Evolutionary conservation across 2,329 filamentous ascomycete genomes (phyloP).

Genomic region (Colletotrichum sp.): DNA sequence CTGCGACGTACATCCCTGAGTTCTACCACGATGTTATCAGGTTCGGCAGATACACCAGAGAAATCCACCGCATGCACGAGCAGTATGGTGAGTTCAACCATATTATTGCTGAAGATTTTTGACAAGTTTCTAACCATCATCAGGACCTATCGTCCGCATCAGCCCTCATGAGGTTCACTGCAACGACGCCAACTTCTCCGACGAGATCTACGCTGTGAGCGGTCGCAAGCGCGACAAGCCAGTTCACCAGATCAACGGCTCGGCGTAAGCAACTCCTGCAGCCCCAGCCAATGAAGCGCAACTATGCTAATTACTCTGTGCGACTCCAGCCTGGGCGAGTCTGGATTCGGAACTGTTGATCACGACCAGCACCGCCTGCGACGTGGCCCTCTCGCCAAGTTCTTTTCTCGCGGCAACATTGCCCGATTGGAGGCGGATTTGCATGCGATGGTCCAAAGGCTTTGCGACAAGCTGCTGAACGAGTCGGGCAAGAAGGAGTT

Average conservation of each 20-base stretch:
- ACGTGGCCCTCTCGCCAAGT: slow-evolving; percentile 29
- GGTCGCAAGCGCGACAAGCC: slow-evolving; percentile 22
- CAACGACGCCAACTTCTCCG: slow-evolving; percentile 36
- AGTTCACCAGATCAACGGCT: slow-evolving; percentile 22
- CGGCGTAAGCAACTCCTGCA: neutral
- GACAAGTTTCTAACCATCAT: neutral
- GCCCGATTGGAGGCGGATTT: slow-evolving; percentile 34
- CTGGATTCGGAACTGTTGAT: slow-evolving; percentile 27
- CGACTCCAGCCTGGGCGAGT: slow-evolving; percentile 19
- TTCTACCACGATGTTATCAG: slow-evolving; percentile 41
- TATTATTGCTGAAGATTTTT: neutral
- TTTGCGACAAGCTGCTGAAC: slow-evolving; percentile 34
- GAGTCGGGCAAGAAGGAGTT: slow-evolving; percentile 27
- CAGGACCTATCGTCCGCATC: slow-evolving; percentile 42
- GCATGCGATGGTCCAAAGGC: slow-evolving; percentile 26
- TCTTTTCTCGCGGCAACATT: slow-evolving; percentile 35
- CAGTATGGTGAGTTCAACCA: slow-evolving; percentile 33
- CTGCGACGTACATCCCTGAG: slow-evolving; percentile 39
- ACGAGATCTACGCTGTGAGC: slow-evolving; percentile 41
- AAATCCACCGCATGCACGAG: slow-evolving; percentile 41
- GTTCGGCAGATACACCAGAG: slow-evolving; percentile 37
- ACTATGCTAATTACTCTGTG: neutral
- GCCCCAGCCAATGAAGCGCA: neutral
- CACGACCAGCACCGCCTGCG: slow-evolving; percentile 33
- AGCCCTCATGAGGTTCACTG: slow-evolving; percentile 45